A percentile compares a stretch with the other conserved stretches of the same genome.
phyloP scores from a whole-genome alignment of 352 stramenopile genomes.

The Pythium volutum region DNA sequence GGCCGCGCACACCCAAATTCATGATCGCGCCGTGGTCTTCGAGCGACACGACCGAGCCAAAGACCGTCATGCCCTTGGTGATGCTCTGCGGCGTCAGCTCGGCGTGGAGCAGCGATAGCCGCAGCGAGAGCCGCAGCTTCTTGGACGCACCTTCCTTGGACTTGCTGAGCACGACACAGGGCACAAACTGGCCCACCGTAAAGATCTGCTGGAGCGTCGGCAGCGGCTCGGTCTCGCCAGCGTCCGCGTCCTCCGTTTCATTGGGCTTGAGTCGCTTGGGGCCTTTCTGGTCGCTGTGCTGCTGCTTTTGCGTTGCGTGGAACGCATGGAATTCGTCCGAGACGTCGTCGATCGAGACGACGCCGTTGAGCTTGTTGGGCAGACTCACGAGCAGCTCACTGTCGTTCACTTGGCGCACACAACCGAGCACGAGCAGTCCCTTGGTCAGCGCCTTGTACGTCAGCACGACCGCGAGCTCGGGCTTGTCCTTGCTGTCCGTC shows the following conservation, averaged over 20 bases:
- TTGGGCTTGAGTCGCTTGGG: not conserved
- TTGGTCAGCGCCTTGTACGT: conserved; percentile 75
- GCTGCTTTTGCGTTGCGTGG: conserved; percentile 21
- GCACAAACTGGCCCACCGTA: conserved; percentile 78
- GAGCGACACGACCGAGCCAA: conserved; percentile 85
- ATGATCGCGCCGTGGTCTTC: conserved; percentile 95
- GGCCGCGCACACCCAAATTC: conserved; percentile 83
- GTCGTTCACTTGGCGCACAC: conserved; percentile 88
- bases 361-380: conserved; percentile 93
- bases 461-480: conserved; percentile 33
- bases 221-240: conserved; percentile 29
- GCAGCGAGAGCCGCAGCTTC: conserved; percentile 90
- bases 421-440: conserved; percentile 78
- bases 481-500: conserved; percentile 31
- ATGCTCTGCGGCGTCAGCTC: conserved; percentile 62
- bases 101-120: conserved; percentile 82
- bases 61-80: conserved; percentile 68
- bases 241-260: conserved; percentile 10
- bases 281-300: conserved; percentile 23
- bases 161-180: conserved; percentile 72
- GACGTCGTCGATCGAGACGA: conserved; percentile 75
- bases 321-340: conserved; percentile 74
- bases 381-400: conserved; percentile 84
- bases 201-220: conserved; percentile 61
- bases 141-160: conserved; percentile 75